These are phyloP conservation scores for Solanum aculeatissimum DNA, from an alignment of 305 asterid genomes.

Conservation along the genomic window DNA sequence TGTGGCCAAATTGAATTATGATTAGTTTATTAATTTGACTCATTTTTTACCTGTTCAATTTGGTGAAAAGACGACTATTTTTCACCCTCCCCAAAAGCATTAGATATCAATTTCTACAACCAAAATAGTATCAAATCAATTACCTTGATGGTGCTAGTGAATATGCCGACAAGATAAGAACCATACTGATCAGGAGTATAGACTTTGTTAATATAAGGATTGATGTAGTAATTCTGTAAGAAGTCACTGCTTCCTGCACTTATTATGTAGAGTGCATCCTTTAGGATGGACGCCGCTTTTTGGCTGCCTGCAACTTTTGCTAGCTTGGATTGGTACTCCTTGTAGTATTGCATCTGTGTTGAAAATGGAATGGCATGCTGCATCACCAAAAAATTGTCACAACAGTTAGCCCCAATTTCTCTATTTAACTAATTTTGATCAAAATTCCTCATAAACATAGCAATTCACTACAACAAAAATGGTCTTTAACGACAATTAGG, in stretches of 20 bases:
- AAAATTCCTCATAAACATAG: neutral
- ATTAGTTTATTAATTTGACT: too few species aligned
- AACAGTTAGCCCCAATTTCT: neutral
- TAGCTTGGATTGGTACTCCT: conserved; percentile 66
- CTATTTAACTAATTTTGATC: neutral
- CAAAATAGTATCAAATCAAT: neutral
- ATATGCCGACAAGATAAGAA: conserved; percentile 42
- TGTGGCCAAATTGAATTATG: too few species aligned
- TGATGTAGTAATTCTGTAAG: conserved; percentile 68
- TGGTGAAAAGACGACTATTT: neutral
- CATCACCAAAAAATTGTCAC: neutral
- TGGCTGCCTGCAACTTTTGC: conserved; percentile 39
- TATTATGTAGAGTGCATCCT: conserved; percentile 51
- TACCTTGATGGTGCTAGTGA: conserved; percentile 42
- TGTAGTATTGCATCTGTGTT: conserved; percentile 47
- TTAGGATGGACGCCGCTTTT: conserved; percentile 40
- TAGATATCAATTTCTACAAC: neutral
- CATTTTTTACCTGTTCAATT: neutral
- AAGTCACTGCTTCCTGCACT: conserved; percentile 70
- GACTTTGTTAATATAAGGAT: conserved; percentile 52
- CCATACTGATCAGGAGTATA: conserved; percentile 68
- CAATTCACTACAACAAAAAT: neutral
- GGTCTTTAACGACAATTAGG: neutral
- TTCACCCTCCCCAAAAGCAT: neutral
- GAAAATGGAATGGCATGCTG: conserved; percentile 77